Evolutionary conservation across 169 alveolate species (phyloP), one percentile per base, ranked within the genome.

Genomic region (Eimeria praecox): DNA sequence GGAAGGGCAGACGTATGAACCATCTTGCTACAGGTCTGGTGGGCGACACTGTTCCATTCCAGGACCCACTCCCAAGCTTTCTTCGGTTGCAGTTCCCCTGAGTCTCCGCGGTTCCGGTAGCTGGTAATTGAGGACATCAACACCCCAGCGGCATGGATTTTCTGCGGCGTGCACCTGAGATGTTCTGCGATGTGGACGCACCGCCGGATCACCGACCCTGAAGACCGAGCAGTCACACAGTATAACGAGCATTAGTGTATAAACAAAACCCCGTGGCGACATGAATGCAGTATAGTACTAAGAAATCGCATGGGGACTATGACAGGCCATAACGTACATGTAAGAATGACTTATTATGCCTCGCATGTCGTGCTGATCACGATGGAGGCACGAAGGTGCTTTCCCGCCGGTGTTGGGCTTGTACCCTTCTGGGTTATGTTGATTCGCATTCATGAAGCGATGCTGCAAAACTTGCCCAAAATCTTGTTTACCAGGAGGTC

Each of bases 91-190:
- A 56, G 42, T 38, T 18, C 93, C 93, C 59, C 82, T 30, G 33
- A 62, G 77, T 82, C 40, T 86, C 62, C 93, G 77, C 18, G 77
- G 93, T 4, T 54, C 93, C 59, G 93, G 93, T 24, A 86, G 93
- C 93, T 86, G 93, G 80, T 86, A 86, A 44, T 86, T 86, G 14
- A 86, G 22, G 35, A 86, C 93, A 38, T 86, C 93, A 22, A 86
- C 93, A 38, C 93, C 93, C 93, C 93, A 86, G 38, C 93, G 77
- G 62, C 93, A 86, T 54, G 93, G 93, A 49, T 86, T 86, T 40
- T 86, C 93, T 59, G 93, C 80, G 27, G 93, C 80, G 80, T 59
- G 93, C 18, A 86, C 82, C 33, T 59, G 80, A 62, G 93, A 86
- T 24, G 62, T 22, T 54, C 82, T 54, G 64, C 69, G 93, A 12